Evolutionary conservation across 2,329 filamentous ascomycete species (phyloP).

Genomic region (Celoporthe dispersa): DNA sequence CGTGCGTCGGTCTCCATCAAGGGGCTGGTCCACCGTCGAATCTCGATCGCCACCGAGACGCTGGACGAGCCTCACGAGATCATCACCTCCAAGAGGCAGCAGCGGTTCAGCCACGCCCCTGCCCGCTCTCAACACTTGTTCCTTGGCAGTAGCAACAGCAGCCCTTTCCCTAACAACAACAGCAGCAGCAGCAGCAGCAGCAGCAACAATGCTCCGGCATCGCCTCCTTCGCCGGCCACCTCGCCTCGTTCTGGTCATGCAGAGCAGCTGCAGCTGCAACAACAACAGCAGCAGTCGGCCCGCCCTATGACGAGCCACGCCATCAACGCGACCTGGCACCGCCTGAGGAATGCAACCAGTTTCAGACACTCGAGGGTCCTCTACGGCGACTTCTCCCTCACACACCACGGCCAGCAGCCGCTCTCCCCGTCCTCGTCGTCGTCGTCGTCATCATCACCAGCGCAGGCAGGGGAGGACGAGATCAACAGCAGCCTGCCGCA

Average conservation of each 20-base stretch:
- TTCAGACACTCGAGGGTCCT: constrained; percentile 51
- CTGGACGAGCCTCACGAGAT: constrained; percentile 32
- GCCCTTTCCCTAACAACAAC: too few relatives aligned
- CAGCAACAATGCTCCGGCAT: background rate
- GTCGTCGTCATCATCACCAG: background rate
- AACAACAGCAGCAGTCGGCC: constrained; percentile 21
- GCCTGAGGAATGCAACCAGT: constrained; percentile 24
- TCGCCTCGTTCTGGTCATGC: constrained; percentile 3
- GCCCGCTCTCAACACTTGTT: constrained; percentile 24
- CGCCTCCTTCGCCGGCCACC: constrained; percentile 4
- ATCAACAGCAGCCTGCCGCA: constrained; percentile 21
- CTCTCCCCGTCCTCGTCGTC: constrained; percentile 1
- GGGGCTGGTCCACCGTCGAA: constrained; percentile 55
- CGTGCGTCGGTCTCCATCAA: constrained; percentile 60
- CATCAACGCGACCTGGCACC: constrained; percentile 38
- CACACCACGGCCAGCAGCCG: constrained; percentile 25
- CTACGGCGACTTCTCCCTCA: constrained; percentile 44
- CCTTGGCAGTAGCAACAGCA: background rate
- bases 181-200: constrained; percentile 22
- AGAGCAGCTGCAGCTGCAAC: constrained; percentile 29
- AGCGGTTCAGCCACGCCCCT: constrained; percentile 24
- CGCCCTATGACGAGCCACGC: constrained; percentile 48
- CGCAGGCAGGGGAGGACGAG: background rate
- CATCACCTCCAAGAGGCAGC: constrained; percentile 28
- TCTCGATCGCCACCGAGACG: constrained; percentile 42